Conservation (phyloP, 495 filamentous ascomycete species). For the Beverwykella pulmonaria region DNA sequence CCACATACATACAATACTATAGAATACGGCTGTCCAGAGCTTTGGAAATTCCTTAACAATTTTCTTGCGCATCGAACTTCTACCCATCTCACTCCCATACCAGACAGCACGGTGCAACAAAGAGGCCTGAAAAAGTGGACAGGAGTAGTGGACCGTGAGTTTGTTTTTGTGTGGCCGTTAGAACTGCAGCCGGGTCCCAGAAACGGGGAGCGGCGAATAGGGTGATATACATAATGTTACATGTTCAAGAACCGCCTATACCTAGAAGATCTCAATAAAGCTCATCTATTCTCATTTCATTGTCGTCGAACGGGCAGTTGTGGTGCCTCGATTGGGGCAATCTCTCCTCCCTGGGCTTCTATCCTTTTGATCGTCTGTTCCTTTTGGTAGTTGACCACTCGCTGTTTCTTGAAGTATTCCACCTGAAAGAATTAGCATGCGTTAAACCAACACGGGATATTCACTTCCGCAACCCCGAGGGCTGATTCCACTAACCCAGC, state of each 20-base stretch:
- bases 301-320: constrained; percentile 12
- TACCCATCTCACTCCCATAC: too few relatives aligned
- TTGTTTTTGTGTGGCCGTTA: background rate
- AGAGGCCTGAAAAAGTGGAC: background rate
- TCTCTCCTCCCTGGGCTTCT: constrained; percentile 66
- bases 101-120: too few relatives aligned
- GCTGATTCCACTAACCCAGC: constrained; percentile 66
- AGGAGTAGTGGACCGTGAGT: background rate
- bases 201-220: background rate
- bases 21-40: too few relatives aligned
- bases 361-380: constrained; percentile 76
- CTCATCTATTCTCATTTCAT: background rate
- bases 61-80: too few relatives aligned
- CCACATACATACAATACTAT: too few relatives aligned
- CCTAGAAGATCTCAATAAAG: background rate
- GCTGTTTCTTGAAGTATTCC: constrained; percentile 93
- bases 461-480: background rate
- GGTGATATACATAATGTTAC: constrained; percentile 32
- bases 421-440: constrained; percentile 59
- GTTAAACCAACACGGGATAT: background rate
- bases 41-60: too few relatives aligned
- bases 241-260: background rate
- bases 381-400: constrained; percentile 88
- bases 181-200: background rate
- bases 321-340: constrained; percentile 46